Base-by-base conservation (phyloP, 164 flowering plant species). In the Pachysandra terminalis region DNA sequence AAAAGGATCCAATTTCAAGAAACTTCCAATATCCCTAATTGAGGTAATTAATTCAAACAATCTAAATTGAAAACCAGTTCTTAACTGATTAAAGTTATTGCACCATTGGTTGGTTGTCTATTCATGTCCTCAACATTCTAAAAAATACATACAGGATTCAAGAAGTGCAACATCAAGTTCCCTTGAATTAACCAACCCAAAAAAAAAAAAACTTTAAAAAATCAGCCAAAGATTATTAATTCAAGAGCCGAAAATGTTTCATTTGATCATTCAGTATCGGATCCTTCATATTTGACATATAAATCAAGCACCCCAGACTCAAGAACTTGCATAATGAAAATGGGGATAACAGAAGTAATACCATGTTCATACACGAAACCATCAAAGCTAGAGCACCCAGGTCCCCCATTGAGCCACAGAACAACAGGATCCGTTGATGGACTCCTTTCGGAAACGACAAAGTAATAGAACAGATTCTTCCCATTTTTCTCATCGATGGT, bases 361-460 rank as follows among this genome's bases (percentile, higher is more conserved):
- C 98, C 98, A 62, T 95, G 96, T 69, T 95, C 98, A 61, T 90
- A 95, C 3, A 95, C 85, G 54, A 95, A 95, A 0, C 97, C 98
- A 73, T 95, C 97, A 63, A 95, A 90, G 83, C 98, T 95, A 17
- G 98, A 95, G 79, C 98, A 95, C 8, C 97, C 97, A 1, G 97
- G 98, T 32, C 97, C 98, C 24, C 98, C 98, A 81, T 95, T 95
- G 28, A 95, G 93, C 98, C 98, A 95, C 15, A 95, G 78, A 56
- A 95, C 98, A 68, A 95, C 84, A 27, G 94, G 97, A 74, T 90
- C 97, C 75, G 84, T 70, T 0, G 85, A 71, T 24, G 96, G 88
- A 37, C 82, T 85, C 63, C 89, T 74, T 65, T 95, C 97, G 0
- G 98, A 95, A 63, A 66, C 83, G 19, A 91, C 86, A 61, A 89